These are phyloP conservation scores for Metarhizium guizhouense DNA, from an alignment of 2,329 filamentous ascomycete genomes.

Conservation along the genomic window DNA sequence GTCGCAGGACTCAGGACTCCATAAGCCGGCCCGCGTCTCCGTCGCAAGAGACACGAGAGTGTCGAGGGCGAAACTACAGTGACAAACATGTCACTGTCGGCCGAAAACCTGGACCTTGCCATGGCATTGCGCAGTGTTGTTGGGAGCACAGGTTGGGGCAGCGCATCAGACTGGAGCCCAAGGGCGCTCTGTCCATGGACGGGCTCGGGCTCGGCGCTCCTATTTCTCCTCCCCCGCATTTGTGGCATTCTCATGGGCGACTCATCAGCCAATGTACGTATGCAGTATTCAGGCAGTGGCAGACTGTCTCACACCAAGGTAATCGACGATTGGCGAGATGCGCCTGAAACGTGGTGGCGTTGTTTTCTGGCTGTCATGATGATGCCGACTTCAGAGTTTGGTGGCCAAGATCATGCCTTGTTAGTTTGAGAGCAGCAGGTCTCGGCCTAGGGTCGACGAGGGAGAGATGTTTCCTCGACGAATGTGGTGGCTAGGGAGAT, in stretches of 20 bases:
- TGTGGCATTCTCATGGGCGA: constrained; percentile 1
- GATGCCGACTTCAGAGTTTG: background rate
- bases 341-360: background rate
- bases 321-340: background rate
- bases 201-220: background rate
- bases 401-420: background rate
- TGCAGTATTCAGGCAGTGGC: no score
- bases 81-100: no score
- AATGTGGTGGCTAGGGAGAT: background rate
- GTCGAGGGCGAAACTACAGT: no score
- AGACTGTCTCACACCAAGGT: background rate
- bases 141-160: no score
- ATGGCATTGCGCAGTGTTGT: no score
- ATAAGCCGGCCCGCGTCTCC: no score
- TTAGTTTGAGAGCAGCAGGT: background rate
- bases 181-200: background rate
- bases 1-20: no score
- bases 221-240: background rate
- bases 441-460: no score
- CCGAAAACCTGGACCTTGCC: no score
- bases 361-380: background rate
- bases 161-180: background rate
- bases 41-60: no score
- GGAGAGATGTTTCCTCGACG: no score
- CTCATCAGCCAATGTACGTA: background rate